Percentiles rank a stretch among this genome's conserved stretches.
phyloP scores from a whole-genome alignment of 2,329 filamentous ascomycete genomes.

The Triangularia setosa region DNA sequence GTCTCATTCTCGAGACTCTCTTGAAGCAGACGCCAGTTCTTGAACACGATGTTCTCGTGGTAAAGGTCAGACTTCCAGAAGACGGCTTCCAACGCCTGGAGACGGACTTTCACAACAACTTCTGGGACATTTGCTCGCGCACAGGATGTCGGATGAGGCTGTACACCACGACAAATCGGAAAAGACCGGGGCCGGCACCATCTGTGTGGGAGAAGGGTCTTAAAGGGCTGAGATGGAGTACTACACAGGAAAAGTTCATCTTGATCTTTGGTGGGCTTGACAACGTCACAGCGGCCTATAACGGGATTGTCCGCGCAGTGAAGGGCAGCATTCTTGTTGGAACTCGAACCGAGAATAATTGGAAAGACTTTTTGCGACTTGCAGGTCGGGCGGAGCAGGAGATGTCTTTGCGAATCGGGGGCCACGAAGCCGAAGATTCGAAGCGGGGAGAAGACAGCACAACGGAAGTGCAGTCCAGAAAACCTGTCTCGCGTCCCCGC shows the following conservation, averaged over 20 bases:
- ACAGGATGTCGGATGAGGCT: conserved; percentile 27
- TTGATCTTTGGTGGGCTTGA: background rate
- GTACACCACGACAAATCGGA: conserved; percentile 8
- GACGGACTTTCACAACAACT: conserved; percentile 14
- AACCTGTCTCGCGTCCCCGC: background rate
- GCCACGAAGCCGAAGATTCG: background rate
- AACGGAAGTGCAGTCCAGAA: background rate
- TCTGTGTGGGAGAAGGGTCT: background rate
- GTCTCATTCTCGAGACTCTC: conserved; percentile 36
- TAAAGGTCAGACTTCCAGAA: conserved; percentile 24
- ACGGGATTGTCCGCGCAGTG: background rate
- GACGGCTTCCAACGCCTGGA: background rate
- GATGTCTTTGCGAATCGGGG: background rate
- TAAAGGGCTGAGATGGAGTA: background rate
- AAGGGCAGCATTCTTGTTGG: background rate
- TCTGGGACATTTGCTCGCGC: conserved; percentile 30
- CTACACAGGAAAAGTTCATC: background rate
- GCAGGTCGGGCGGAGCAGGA: background rate
- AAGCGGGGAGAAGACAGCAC: background rate
- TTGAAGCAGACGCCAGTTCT: conserved; percentile 32
- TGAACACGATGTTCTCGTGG: conserved; percentile 10
- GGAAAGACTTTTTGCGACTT: background rate
- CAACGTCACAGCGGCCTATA: background rate
- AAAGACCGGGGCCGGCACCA: background rate
- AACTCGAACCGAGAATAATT: background rate